Percentiles rank a stretch among this genome's conserved stretches.
Evolutionary conservation across 2,329 filamentous ascomycete genomes (phyloP).

Genomic region (Colletotrichum simmondsii): DNA sequence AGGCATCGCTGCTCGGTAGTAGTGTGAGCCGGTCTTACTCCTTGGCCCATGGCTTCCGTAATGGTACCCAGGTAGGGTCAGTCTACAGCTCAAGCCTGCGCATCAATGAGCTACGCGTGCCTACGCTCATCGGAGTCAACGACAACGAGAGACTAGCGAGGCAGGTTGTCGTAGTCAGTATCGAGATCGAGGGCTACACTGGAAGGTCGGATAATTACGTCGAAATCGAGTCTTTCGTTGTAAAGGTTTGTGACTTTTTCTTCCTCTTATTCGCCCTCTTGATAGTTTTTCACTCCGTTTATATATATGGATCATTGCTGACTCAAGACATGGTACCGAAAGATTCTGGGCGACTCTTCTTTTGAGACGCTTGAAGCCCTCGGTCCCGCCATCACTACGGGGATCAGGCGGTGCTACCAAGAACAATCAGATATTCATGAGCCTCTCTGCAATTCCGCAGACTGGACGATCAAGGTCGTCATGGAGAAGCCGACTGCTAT

Average conservation of each 20-base stretch:
- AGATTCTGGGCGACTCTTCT: conserved; percentile 66
- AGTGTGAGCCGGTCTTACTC: conserved; percentile 59
- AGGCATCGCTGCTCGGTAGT: conserved; percentile 74
- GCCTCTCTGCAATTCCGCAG: conserved; percentile 20
- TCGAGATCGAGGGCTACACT: conserved; percentile 67
- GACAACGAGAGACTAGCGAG: conserved; percentile 73
- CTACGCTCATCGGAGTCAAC: conserved; percentile 79
- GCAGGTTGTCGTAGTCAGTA: conserved; percentile 73
- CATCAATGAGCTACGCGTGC: conserved; percentile 69
- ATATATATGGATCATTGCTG: neutral
- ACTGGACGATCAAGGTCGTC: conserved; percentile 67
- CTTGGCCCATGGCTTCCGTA: conserved; percentile 35
- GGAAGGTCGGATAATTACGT: conserved; percentile 61
- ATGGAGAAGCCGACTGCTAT: conserved; percentile 81
- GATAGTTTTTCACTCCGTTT: neutral
- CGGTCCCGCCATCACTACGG: conserved; percentile 57
- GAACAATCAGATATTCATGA: conserved; percentile 19
- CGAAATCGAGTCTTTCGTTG: conserved; percentile 67
- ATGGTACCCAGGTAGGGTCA: neutral
- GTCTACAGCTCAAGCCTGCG: conserved; percentile 49
- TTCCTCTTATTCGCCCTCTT: neutral
- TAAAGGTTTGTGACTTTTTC: conserved; percentile 56
- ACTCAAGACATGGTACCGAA: neutral
- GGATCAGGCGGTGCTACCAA: conserved; percentile 57
- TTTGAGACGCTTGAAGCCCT: conserved; percentile 74